Base-by-base conservation (phyloP, 768 basidiomycete genomes). In the Gelatoporia subvermispora region DNA sequence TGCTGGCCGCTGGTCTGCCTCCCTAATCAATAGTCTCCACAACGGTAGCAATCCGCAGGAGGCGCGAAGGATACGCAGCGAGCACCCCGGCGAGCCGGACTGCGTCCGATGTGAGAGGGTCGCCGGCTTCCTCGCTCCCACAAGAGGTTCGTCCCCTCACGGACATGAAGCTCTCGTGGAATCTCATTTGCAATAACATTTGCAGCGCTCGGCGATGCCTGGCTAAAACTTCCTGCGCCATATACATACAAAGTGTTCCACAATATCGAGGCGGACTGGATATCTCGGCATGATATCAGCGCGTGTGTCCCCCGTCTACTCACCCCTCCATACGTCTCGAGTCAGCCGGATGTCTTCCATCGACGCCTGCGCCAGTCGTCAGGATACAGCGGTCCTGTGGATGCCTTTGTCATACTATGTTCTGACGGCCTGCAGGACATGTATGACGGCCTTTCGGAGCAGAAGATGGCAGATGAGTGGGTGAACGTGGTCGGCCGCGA, bases 71-170 rank as follows among this genome's bases (percentile, higher is more conserved):
- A 76, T 89, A 41, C 69, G 65, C 46, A 62, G 62, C 31, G 81
- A 82, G 52, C 88, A 90, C 60, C 83, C 86, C 37, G 78, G 73
- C 40, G 87, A 90, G 65, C 68, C 77, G 15, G 84, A 84, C 53
- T 85, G 82, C 53, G 71, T 87, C 37, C 57, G 80, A 41, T 79
- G 86, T 52, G 70, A 73, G 54, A 74, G 88, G 43, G 81, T 89
- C 43, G 78, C 89, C 44, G 88, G 88, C 47, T 85, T 84, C 48
- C 77, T 90, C 23, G 84, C 86, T 3, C 85, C 86, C 45, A 85
- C 83, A 57, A 76, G 88, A 66, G 84, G 87, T 88, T 60, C 58
- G 80, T 74, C 38, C 35, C 41, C 41, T 20, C 38, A 37, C 42
- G 36, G 35, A 47, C 36, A 23, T 37, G 37, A 49, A 36, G 24